These are phyloP conservation scores for Kazachstania viticola DNA, from an alignment of 805 yeast species.

Conservation along the genomic window DNA sequence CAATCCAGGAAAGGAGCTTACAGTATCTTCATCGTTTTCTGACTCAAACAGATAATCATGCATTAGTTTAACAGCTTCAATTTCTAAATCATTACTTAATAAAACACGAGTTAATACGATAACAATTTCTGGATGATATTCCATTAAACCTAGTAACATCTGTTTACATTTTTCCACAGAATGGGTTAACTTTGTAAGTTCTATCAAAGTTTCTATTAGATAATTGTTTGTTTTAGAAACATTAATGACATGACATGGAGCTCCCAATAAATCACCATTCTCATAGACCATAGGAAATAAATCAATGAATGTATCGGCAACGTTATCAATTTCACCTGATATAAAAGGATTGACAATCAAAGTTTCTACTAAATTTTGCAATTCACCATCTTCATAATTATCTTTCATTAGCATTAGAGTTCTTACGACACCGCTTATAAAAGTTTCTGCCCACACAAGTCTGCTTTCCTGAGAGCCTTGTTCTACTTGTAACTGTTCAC, in stretches of 20 bases:
- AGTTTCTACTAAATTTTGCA: slow-evolving; percentile 64
- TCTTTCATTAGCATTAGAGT: slow-evolving; percentile 35
- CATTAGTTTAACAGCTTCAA: slow-evolving; percentile 25
- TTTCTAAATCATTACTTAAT: slow-evolving; percentile 25
- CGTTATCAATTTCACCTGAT: slow-evolving; percentile 24
- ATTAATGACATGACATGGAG: slow-evolving; percentile 22
- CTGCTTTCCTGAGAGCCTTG: slow-evolving; percentile 38
- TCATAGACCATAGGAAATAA: slow-evolving; percentile 24
- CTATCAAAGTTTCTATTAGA: slow-evolving; percentile 23
- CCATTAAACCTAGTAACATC: slow-evolving; percentile 17
- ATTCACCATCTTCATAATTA: slow-evolving; percentile 57
- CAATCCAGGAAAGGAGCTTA: slow-evolving; percentile 3
- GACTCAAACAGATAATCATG: slow-evolving; percentile 19
- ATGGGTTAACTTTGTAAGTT: slow-evolving; percentile 22
- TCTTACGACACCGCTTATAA: slow-evolving; percentile 56
- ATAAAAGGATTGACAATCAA: slow-evolving; percentile 69
- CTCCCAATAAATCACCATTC: slow-evolving; percentile 23
- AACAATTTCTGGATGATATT: slow-evolving; percentile 18
- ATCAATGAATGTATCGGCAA: slow-evolving; percentile 22
- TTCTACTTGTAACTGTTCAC: slow-evolving; percentile 18
- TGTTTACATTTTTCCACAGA: slow-evolving; percentile 15
- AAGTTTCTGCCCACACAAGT: slow-evolving; percentile 43
- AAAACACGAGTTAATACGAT: slow-evolving; percentile 24
- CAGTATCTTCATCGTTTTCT: slow-evolving; percentile 1
- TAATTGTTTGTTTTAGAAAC: slow-evolving; percentile 26